Evolutionary conservation across 2,329 filamentous ascomycete genomes (phyloP).

Genomic region (Phaeosphaeriaceae sp.): DNA sequence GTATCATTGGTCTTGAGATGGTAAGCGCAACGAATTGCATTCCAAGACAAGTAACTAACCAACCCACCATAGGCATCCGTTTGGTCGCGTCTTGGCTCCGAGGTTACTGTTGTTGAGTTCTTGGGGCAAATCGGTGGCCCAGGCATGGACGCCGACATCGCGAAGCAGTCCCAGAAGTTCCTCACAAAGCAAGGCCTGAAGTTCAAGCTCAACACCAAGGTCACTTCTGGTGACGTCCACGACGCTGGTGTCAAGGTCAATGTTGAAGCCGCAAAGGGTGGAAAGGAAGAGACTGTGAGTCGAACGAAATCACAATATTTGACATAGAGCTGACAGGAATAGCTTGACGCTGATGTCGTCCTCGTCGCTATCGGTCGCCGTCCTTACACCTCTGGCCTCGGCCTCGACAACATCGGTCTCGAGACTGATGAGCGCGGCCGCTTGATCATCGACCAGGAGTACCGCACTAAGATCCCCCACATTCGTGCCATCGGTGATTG

Average conservation of each 20-base stretch:
- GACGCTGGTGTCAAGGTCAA: constrained; percentile 81
- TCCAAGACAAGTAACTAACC: constrained; percentile 18
- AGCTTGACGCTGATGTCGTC: constrained; percentile 94
- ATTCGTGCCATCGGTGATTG: constrained; percentile 96
- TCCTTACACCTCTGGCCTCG: constrained; percentile 90
- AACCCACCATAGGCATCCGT: constrained; percentile 70
- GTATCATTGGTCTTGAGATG: constrained; percentile 99
- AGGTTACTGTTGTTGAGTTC: constrained; percentile 98
- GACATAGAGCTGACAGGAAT: constrained; percentile 23
- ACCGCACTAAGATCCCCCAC: constrained; percentile 96
- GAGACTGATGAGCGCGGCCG: constrained; percentile 93
- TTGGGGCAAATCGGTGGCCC: constrained; percentile 95
- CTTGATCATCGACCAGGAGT: constrained; percentile 97
- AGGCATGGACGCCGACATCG: constrained; percentile 94
- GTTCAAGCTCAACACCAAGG: constrained; percentile 98
- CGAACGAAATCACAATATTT: background rate
- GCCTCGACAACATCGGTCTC: constrained; percentile 90
- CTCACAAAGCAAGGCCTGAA: constrained; percentile 96
- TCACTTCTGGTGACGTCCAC: constrained; percentile 80
- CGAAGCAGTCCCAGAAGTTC: constrained; percentile 91
- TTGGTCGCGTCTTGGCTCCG: constrained; percentile 90
- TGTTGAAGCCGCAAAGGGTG: constrained; percentile 92
- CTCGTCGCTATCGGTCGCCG: constrained; percentile 96
- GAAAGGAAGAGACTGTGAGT: constrained; percentile 88
- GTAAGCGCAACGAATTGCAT: constrained; percentile 50